phyloP scores from a whole-genome alignment of 2,329 filamentous ascomycete species.

The Exophiala dermatitidis region DNA sequence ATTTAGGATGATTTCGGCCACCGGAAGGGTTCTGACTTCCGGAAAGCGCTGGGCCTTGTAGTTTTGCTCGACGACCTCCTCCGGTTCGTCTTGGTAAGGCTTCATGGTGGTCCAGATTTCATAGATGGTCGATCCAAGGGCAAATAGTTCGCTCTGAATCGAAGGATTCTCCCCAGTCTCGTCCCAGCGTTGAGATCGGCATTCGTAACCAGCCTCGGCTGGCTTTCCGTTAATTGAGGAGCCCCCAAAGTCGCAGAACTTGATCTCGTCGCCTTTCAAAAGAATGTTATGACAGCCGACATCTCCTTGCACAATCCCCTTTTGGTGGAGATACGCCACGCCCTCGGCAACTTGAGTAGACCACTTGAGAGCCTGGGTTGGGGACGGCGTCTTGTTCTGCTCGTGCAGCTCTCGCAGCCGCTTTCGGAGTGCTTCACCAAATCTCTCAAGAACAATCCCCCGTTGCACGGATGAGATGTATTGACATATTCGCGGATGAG shows the following conservation, averaged over 20 bases:
- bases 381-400: neutral
- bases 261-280: neutral
- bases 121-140: neutral
- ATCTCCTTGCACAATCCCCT: neutral
- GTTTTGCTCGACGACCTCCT: neutral
- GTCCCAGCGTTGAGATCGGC: neutral
- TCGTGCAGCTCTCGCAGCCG: neutral
- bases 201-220: neutral
- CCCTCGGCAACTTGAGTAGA: neutral
- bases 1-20: neutral
- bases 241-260: constrained; percentile 1
- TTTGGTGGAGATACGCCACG: neutral
- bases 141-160: neutral
- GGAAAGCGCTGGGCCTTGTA: neutral
- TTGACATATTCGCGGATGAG: constrained; percentile 1
- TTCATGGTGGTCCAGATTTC: neutral
- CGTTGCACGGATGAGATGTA: neutral
- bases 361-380: neutral
- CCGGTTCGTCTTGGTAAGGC: neutral
- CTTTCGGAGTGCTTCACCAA: neutral
- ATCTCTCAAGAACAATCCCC: constrained; percentile 1
- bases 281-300: neutral
- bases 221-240: constrained; percentile 1
- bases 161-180: neutral
- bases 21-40: neutral